Conservation (phyloP, 805 yeast species). For the Isabelozyma heimii region DNA sequence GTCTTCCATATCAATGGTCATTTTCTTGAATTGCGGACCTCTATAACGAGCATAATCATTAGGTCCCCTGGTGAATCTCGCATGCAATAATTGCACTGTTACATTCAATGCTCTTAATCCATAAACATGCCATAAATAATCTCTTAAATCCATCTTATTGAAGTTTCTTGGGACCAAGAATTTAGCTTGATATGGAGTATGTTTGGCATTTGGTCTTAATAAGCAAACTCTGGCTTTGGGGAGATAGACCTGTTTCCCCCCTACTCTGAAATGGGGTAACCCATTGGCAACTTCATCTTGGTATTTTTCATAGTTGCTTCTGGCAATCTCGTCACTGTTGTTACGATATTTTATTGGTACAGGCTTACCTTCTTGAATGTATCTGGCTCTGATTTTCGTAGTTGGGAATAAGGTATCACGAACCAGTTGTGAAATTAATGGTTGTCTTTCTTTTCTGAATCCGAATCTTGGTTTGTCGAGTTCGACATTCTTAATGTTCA, state of each 20-base stretch:
- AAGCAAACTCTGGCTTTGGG: constrained; percentile 83
- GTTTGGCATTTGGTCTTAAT: constrained; percentile 90
- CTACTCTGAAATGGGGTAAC: constrained; percentile 78
- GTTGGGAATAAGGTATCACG: constrained; percentile 41
- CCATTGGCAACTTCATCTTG: constrained; percentile 57
- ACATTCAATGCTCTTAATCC: constrained; percentile 87
- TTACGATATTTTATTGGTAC: constrained; percentile 39
- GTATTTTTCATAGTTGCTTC: constrained; percentile 36
- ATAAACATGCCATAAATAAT: constrained; percentile 85
- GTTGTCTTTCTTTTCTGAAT: constrained; percentile 36
- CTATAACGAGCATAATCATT: constrained; percentile 69
- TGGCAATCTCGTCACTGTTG: constrained; percentile 32
- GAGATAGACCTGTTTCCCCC: constrained; percentile 72
- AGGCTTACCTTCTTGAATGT: constrained; percentile 37
- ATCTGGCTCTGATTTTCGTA: constrained; percentile 30
- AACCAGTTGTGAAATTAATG: constrained; percentile 37
- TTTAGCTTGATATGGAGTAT: constrained; percentile 95
- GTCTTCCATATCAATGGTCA: constrained; percentile 94
- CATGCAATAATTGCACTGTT: constrained; percentile 81
- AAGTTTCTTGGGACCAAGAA: constrained; percentile 91
- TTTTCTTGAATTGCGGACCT: constrained; percentile 81
- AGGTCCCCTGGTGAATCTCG: constrained; percentile 54
- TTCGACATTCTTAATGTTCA: constrained; percentile 36
- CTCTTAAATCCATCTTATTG: constrained; percentile 92
- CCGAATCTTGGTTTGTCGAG: constrained; percentile 38